Evolutionary conservation across 1,284 basidiomycete genomes (phyloP).

Genomic region (Papiliotrema fonsecae): DNA sequence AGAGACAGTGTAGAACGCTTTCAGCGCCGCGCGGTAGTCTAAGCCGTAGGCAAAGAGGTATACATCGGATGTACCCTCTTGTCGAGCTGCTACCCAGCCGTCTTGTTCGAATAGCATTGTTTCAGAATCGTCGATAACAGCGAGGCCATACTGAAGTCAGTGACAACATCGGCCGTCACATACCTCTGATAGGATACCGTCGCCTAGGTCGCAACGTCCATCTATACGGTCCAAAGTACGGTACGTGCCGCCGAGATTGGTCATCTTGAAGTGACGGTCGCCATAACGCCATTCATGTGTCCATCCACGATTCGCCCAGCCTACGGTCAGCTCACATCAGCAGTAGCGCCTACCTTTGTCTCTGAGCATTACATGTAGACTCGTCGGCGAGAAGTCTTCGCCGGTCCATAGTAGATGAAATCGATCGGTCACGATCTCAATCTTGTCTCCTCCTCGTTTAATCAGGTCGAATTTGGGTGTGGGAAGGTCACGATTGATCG

Average conservation of each 20-base stretch:
- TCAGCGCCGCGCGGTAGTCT: constrained; percentile 17
- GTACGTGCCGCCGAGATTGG: constrained; percentile 18
- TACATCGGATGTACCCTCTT: constrained; percentile 7
- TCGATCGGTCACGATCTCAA: constrained; percentile 17
- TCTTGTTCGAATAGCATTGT: constrained; percentile 19
- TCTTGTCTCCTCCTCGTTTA: constrained; percentile 2
- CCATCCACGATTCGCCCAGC: constrained; percentile 1
- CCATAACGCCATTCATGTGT: constrained; percentile 3
- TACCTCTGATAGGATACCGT: constrained; percentile 17
- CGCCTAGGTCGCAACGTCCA: constrained; percentile 16
- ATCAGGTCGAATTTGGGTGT: constrained; percentile 11
- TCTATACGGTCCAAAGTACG: constrained; percentile 20
- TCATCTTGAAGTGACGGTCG: constrained; percentile 2
- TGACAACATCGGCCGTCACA: not conserved
- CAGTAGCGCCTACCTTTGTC: constrained; percentile 5
- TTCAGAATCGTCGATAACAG: constrained; percentile 18
- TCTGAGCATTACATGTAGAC: constrained; percentile 10
- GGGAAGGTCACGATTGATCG: constrained; percentile 13
- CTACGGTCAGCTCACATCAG: not conserved
- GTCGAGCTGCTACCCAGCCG: constrained; percentile 17
- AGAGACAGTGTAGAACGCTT: constrained; percentile 14
- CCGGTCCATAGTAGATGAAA: constrained; percentile 18
- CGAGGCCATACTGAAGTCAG: constrained; percentile 9
- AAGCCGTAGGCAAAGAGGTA: constrained; percentile 24
- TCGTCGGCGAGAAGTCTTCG: constrained; percentile 12